Base-by-base conservation (phyloP, 1,139 yeast genomes). In the Candida sp. region DNA sequence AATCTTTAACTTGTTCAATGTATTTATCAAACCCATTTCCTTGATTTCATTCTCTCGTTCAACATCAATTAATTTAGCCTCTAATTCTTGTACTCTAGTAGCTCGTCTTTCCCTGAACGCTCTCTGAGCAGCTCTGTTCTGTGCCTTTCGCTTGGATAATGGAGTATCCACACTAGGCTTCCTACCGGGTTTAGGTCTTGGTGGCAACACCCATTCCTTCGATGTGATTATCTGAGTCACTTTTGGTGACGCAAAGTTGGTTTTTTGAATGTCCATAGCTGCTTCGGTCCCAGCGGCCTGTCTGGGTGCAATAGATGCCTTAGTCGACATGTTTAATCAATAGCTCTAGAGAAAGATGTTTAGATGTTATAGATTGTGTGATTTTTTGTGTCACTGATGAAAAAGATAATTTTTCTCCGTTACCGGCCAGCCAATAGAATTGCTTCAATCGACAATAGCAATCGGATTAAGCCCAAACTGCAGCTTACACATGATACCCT, bases 91-190 rank as follows among this genome's bases (percentile, higher is more conserved):
- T 23, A 77, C 79, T 46, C 81, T 54, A 6, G 80, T 82, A 19
- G 95, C 96, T 54, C 95, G 64, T 53, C 95, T 68, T 62, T 88
- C 89, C 49, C 96, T 66, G 65, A 90, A 91, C 0, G 97, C 97
- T 44, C 98, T 66, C 66, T 90, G 98, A 3, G 98, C 98, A 22
- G 96, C 97, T 47, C 98, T 73, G 60, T 91, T 91, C 65, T 91
- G 97, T 0, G 96, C 96, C 64, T 90, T 89, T 45, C 97, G 70
- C 58, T 87, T 87, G 36, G 84, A 77, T 1, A 86, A 85, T 1
- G 87, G 87, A 0, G 86, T 81, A 50, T 80, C 87, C 4, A 79
- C 81, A 47, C 90, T 78, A 9, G 96, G 96, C 63, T 88, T 88
- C 47, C 96, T 70, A 8, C 96, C 97, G 0, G 96, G 96, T 60